Base-by-base conservation (phyloP, 1,139 yeast genomes). In the Taphrina communis region DNA sequence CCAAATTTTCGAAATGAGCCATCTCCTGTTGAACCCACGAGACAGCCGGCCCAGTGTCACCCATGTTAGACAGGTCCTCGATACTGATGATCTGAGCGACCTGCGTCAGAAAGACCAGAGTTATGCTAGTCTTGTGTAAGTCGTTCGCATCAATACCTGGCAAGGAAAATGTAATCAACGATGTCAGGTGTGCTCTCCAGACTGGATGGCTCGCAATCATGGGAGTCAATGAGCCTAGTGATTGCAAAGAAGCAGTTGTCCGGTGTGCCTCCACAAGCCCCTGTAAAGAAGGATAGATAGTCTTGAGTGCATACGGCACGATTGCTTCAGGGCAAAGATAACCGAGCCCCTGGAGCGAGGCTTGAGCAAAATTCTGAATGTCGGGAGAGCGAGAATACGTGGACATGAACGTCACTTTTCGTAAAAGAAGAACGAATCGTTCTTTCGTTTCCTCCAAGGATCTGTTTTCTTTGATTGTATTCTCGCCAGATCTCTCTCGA, bases 101-200 rank as follows among this genome's bases (percentile, higher is more conserved):
- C 0, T 90, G 83, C 12, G 91, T 88, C 71, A 94, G 83, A 35
- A 90, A 84, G 71, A 88, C 86, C 65, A 93, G 80, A 0, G 97
- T 85, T 66, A 85, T 83, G 44, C 88, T 82, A 0, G 97, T 88
- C 75, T 93, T 86, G 38, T 82, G 84, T 68, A 92, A 82, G 78
- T 94, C 99, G 77, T 93, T 94, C 0, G 95, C 86, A 76, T 94
- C 98, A 58, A 94, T 87, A 31, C 96, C 97, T 0, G 93, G 90
- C 14, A 93, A 78, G 0, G 89, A 81, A 76, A 90, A 82, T 65
- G 87, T 85, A 52, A 93, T 76, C 25, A 94, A 80, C 69, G 96
- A 85, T 0, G 96, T 85, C 38, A 91, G 80, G 75, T 94, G 99
- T 14, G 90, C 87, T 66, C 97, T 82, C 76, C 84, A 91, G 1